These are phyloP conservation scores for Chamaecyparis obtusa DNA, from an alignment of 75 land plant genomes.

Conservation along the genomic window DNA sequence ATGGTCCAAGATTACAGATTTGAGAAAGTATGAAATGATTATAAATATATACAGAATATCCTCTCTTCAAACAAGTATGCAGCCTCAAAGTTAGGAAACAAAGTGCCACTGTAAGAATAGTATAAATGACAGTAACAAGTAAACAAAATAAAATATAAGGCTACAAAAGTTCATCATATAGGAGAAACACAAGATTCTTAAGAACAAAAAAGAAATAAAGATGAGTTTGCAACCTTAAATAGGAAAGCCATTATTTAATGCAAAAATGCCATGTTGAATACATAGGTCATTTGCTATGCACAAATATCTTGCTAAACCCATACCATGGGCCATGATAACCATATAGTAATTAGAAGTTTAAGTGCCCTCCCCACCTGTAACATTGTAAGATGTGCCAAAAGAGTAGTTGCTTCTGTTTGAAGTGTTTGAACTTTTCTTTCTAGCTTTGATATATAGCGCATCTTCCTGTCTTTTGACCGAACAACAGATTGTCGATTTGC, in stretches of 20 bases:
- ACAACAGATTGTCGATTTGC: slow-evolving; percentile 93
- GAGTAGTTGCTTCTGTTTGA: slow-evolving; percentile 84
- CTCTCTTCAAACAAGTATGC: background rate
- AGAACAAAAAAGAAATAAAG: background rate
- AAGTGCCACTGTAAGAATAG: background rate
- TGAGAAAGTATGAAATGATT: background rate
- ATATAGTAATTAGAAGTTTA: background rate
- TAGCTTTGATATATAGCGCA: slow-evolving; percentile 85
- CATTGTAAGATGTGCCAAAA: slow-evolving; percentile 79
- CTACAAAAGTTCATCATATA: background rate
- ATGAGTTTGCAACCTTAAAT: background rate
- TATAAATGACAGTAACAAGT: background rate
- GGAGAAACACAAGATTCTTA: background rate
- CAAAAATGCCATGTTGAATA: background rate
- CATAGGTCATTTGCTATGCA: background rate
- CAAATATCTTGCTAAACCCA: background rate
- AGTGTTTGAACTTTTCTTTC: slow-evolving; percentile 79
- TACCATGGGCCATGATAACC: background rate
- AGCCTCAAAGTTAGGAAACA: background rate
- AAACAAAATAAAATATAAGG: background rate
- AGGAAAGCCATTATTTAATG: background rate
- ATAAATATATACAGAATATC: background rate
- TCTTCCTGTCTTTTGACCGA: slow-evolving; percentile 87
- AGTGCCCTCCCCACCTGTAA: slow-evolving; percentile 51
- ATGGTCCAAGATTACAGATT: background rate